A percentile compares a stretch with the other conserved stretches of the same genome.
phyloP scores from a whole-genome alignment of 345 rosid species.

The Citropsis articulata region DNA sequence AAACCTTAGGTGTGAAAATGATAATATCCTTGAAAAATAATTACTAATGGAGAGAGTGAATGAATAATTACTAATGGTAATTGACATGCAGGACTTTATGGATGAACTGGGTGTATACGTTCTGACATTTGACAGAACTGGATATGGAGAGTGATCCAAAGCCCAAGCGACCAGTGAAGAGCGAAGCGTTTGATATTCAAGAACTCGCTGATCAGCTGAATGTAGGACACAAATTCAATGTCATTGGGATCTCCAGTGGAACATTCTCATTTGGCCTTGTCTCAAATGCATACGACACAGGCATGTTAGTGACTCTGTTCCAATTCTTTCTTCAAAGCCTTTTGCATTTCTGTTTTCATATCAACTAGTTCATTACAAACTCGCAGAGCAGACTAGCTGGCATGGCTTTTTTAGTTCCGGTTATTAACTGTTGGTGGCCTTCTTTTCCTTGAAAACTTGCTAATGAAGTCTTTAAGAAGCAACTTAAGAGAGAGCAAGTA shows the following conservation, averaged over 20 bases:
- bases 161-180: constrained; percentile 60
- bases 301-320: constrained; percentile 6
- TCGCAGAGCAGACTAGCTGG: constrained; percentile 60
- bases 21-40: too few species aligned
- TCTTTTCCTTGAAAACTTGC: constrained; percentile 40
- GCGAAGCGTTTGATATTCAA: constrained; percentile 73
- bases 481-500: constrained; percentile 38
- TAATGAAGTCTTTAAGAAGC: constrained; percentile 29
- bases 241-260: constrained; percentile 51
- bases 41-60: too few species aligned
- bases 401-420: constrained; percentile 40
- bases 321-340: background rate
- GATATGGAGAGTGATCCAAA: constrained; percentile 85
- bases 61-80: constrained; percentile 26
- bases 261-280: constrained; percentile 46
- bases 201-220: constrained; percentile 63
- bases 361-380: too few species aligned
- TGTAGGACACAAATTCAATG: constrained; percentile 45
- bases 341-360: too few species aligned
- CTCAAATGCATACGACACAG: constrained; percentile 58
- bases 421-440: constrained; percentile 60
- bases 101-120: constrained; percentile 18
- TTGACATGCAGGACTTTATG: constrained; percentile 33
- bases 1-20: too few species aligned
- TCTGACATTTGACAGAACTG: constrained; percentile 79